A percentile compares a stretch with the other conserved stretches of the same genome.
Evolutionary conservation across 2,329 filamentous ascomycete species (phyloP).

Genomic region (Conoideocrella luteorostrata): DNA sequence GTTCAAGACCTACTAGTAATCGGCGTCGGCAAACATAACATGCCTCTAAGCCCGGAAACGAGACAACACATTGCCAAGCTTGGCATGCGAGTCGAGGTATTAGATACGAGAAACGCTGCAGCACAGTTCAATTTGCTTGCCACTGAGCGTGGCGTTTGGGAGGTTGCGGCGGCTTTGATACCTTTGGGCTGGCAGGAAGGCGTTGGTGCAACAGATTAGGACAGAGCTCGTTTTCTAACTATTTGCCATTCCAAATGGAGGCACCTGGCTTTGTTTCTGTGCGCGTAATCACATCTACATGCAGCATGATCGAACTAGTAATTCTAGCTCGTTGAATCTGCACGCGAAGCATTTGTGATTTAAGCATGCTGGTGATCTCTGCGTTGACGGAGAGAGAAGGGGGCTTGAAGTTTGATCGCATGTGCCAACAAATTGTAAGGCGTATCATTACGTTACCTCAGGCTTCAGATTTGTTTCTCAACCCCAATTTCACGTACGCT

Average conservation of each 20-base stretch:
- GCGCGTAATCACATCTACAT: too few species aligned
- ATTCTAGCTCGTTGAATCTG: too few species aligned
- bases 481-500: too few species aligned
- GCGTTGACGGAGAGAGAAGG: too few species aligned
- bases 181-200: constrained; percentile 76
- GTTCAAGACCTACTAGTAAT: constrained; percentile 73
- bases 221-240: not conserved
- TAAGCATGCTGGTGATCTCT: not conserved
- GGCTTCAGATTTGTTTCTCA: too few species aligned
- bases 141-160: constrained; percentile 81
- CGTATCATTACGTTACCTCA: too few species aligned
- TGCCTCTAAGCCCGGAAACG: constrained; percentile 70
- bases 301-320: too few species aligned
- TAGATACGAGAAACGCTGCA: constrained; percentile 90
- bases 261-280: too few species aligned
- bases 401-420: too few species aligned
- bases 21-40: constrained; percentile 71
- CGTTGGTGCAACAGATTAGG: constrained; percentile 29
- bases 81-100: constrained; percentile 79
- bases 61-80: constrained; percentile 65
- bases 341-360: not conserved
- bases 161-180: constrained; percentile 82
- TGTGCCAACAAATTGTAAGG: too few species aligned
- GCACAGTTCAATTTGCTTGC: constrained; percentile 91
- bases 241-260: too few species aligned